Evolutionary conservation across 176 grass and related monocot genomes (phyloP), one percentile per base, ranked within the genome.

Genomic region (Aegilops umbellulata): DNA sequence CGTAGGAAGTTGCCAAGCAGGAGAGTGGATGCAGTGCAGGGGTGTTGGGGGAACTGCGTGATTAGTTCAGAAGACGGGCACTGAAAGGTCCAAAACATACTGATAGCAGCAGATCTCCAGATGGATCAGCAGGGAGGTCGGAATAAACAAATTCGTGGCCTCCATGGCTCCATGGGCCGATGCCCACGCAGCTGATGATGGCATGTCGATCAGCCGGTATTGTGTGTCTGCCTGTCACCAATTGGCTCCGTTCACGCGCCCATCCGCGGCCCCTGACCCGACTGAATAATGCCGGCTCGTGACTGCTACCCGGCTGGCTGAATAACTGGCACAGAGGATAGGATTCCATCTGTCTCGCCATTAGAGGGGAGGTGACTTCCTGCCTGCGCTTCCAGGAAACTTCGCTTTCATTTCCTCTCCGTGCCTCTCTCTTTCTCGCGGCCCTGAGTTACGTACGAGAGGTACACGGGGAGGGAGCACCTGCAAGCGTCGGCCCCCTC

Each of bases 321-420:
- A 85, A 88, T 88, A 77, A 85, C 82, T 88, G 62, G 38, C 82
- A 62, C 68, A 85, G 77, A 77, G 82, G 77, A 81, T 91, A 81
- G 90, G 89, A 81, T 91, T 88, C 86, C 86, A 91, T 88, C 53
- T 88, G 86, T 81, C 89, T 82, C 90, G 77, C 77, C 86, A 88
- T 88, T 69, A 30, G 63, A 82, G 76, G 25, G 24, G 65, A 63
- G 46, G 60, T 26, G 74, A 84, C 76, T 47, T 57, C 30, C 55
- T 47, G 77, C 85, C 82, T 49, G 29, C 38, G 70, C 86, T 91
- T 91, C 85, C 82, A 20, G n/a, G 89, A 91, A 88, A 67, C 86
- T 91, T 85, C 81, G 69, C 82, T 74, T 34, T 36, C 81, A 3
- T 16, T 29, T 10, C 5, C 31, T 24, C 47, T 53, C 82, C 27